A percentile compares a stretch with the other conserved stretches of the same genome.
phyloP scores from a whole-genome alignment of 106 monocot genomes.

The Dendrobium chrysotoxum region DNA sequence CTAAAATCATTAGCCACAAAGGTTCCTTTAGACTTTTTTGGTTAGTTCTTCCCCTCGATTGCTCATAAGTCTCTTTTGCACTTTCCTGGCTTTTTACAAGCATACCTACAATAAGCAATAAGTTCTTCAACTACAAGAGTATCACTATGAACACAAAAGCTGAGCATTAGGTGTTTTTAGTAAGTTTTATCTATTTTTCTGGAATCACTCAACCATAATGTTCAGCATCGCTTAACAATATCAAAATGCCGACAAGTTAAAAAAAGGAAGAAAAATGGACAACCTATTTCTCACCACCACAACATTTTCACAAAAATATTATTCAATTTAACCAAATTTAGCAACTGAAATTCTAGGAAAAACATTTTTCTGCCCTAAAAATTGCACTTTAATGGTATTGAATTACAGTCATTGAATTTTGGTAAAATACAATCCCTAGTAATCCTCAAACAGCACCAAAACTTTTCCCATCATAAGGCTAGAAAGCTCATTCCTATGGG shows the following conservation, averaged over 20 bases:
- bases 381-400: not conserved
- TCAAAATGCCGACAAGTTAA: too few species aligned
- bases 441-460: not conserved
- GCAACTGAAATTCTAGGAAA: too few species aligned
- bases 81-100: conserved; percentile 10
- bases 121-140: not conserved
- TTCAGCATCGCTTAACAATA: too few species aligned
- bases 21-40: conserved; percentile 39
- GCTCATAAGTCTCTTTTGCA: conserved; percentile 2
- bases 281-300: too few species aligned
- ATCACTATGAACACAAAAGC: not conserved
- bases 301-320: too few species aligned
- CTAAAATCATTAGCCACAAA: conserved; percentile 72
- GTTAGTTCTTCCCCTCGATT: conserved; percentile 7
- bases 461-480: not conserved
- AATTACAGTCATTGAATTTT: not conserved
- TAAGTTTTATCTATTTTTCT: too few species aligned
- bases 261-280: too few species aligned
- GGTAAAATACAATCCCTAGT: not conserved
- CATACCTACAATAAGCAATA: conserved; percentile 10
- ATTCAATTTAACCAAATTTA: too few species aligned
- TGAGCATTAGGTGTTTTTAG: not conserved
- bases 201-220: too few species aligned
- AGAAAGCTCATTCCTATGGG: not conserved
- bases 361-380: not conserved